These are phyloP conservation scores for Phylloporus sp. DNA, from an alignment of 1,284 basidiomycete species.

Conservation along the genomic window DNA sequence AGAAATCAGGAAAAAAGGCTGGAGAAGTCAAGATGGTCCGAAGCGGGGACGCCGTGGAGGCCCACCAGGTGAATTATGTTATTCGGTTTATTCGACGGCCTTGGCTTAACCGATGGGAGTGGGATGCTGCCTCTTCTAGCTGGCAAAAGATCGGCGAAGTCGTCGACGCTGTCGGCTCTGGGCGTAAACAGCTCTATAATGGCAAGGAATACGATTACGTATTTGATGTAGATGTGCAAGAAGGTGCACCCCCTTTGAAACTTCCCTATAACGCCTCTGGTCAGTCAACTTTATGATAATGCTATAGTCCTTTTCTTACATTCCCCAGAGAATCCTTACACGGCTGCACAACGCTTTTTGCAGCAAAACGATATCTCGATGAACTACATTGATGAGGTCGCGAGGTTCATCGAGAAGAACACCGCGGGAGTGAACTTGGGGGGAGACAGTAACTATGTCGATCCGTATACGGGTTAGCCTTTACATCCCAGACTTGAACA, in stretches of 20 bases:
- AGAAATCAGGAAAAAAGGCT: conserved; percentile 78
- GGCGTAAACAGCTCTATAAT: conserved; percentile 86
- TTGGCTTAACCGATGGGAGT: conserved; percentile 51
- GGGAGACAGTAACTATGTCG: conserved; percentile 69
- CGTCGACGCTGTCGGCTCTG: conserved; percentile 90
- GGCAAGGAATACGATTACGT: conserved; percentile 99
- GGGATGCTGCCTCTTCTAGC: conserved; percentile 72
- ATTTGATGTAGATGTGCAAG: conserved; percentile 96
- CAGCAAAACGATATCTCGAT: conserved; percentile 84
- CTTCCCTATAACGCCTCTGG: conserved; percentile 92
- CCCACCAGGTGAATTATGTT: conserved; percentile 73
- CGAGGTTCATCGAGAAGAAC: conserved; percentile 93
- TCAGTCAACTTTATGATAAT: conserved; percentile 44
- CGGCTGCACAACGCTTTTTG: conserved; percentile 90
- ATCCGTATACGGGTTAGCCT: conserved; percentile 87
- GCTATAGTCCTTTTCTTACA: conserved; percentile 12
- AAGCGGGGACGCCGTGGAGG: conserved; percentile 82
- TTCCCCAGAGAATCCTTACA: conserved; percentile 86
- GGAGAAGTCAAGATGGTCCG: conserved; percentile 94
- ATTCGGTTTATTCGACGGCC: conserved; percentile 1
- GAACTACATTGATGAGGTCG: conserved; percentile 90
- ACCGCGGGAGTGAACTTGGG: conserved; percentile 80
- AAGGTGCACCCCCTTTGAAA: conserved; percentile 92
- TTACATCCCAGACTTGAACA: conserved; percentile 29
- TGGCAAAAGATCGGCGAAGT: conserved; percentile 98